phyloP scores from a whole-genome alignment of 768 basidiomycete species.

The Pulveroboletus sp. region DNA sequence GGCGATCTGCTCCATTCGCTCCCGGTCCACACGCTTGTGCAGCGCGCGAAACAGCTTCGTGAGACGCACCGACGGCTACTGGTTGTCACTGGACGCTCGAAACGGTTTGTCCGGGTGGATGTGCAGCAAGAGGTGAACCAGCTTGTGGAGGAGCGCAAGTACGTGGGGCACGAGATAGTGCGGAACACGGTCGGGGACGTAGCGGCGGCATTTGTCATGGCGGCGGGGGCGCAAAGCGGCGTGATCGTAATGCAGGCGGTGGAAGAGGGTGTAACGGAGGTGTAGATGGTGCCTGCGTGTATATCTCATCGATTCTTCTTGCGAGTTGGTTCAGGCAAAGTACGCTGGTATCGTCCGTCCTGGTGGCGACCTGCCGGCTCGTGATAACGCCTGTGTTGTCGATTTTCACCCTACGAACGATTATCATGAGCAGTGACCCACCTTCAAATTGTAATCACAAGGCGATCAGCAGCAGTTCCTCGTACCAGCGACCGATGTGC shows the following conservation, averaged over 20 bases:
- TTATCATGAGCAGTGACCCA: too few species aligned
- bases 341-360: too few species aligned
- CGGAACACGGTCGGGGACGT: slow-evolving; percentile 84
- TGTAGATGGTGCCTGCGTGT: neutral
- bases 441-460: neutral
- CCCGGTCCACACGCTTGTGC: slow-evolving; percentile 55
- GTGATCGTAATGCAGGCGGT: slow-evolving; percentile 67
- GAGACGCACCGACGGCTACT: slow-evolving; percentile 40
- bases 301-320: neutral
- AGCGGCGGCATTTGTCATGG: slow-evolving; percentile 67
- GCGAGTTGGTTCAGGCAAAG: too few species aligned
- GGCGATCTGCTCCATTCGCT: slow-evolving; percentile 40
- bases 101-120: slow-evolving; percentile 58
- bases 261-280: slow-evolving; percentile 16
- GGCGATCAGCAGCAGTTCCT: neutral
- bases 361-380: too few species aligned
- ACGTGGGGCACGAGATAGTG: slow-evolving; percentile 33
- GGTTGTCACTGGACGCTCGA: slow-evolving; percentile 73
- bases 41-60: slow-evolving; percentile 32
- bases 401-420: too few species aligned
- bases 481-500: neutral
- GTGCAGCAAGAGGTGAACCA: slow-evolving; percentile 55
- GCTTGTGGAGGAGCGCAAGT: slow-evolving; percentile 35
- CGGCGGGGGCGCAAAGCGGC: slow-evolving; percentile 51
- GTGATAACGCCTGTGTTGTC: too few species aligned